Conservation (phyloP, 2,329 filamentous ascomycete species). For the Trichoderma sp. region DNA sequence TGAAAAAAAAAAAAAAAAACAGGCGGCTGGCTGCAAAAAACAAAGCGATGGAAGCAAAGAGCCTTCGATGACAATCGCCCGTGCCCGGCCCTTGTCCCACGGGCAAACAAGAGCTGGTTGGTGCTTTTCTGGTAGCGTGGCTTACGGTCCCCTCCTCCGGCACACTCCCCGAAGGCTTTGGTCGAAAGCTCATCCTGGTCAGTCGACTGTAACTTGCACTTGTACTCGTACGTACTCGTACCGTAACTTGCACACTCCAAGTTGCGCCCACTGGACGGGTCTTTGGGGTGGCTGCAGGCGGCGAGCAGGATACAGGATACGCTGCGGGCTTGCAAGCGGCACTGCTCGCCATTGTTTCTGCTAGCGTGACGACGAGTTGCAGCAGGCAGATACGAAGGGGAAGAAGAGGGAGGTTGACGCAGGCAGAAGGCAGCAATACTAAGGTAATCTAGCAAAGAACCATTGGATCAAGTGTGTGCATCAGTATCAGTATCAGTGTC, state of each 20-base stretch:
- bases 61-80: background rate
- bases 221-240: background rate
- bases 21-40: conserved; percentile 3
- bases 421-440: background rate
- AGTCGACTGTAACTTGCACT: background rate
- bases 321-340: background rate
- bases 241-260: background rate
- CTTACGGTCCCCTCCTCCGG: conserved; percentile 13
- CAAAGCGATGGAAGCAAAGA: background rate
- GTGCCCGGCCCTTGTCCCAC: conserved; percentile 8
- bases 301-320: background rate
- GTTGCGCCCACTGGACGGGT: background rate
- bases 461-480: too few species aligned
- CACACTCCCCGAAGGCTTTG: conserved; percentile 12
- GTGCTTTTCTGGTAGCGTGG: conserved; percentile 15
- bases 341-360: conserved; percentile 4
- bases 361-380: background rate
- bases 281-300: conserved; percentile 3
- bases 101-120: conserved; percentile 19
- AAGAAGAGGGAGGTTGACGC: background rate
- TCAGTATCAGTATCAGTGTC: too few species aligned
- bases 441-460: too few species aligned
- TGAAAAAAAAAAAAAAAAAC: background rate
- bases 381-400: conserved; percentile 3
- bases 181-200: conserved; percentile 2